Conservation (phyloP, 345 rosid species). For the Eucalyptus dawsonii region DNA sequence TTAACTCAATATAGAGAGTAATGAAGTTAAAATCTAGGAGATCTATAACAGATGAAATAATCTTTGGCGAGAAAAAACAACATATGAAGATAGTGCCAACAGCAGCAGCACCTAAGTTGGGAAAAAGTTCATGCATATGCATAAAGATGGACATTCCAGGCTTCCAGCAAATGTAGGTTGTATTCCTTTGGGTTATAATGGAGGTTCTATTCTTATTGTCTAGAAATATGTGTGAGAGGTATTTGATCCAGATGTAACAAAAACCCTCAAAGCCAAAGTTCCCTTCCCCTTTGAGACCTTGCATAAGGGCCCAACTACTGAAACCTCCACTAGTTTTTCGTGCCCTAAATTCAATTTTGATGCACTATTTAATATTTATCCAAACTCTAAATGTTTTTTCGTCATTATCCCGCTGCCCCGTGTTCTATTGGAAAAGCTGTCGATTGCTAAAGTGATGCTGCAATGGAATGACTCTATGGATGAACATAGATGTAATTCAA, state of each 20-base stretch:
- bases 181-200: too few species aligned
- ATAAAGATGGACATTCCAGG: not conserved
- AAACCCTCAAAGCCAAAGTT: not conserved
- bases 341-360: not conserved
- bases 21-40: not conserved
- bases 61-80: not conserved
- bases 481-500: not conserved
- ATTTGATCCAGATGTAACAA: not conserved
- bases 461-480: not conserved
- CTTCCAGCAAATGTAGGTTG: not conserved
- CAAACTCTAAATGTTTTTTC: not conserved
- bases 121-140: not conserved
- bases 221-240: not conserved
- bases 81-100: not conserved
- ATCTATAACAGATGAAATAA: not conserved
- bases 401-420: not conserved
- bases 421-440: not conserved
- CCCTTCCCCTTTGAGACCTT: not conserved
- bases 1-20: not conserved
- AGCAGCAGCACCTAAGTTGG: not conserved
- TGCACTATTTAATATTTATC: not conserved
- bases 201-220: not conserved
- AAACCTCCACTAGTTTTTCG: not conserved
- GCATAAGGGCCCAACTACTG: not conserved
- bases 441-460: not conserved